These are phyloP conservation scores for Pyrenophora tritici-repentis DNA, from an alignment of 2,329 filamentous ascomycete species.

Conservation along the genomic window DNA sequence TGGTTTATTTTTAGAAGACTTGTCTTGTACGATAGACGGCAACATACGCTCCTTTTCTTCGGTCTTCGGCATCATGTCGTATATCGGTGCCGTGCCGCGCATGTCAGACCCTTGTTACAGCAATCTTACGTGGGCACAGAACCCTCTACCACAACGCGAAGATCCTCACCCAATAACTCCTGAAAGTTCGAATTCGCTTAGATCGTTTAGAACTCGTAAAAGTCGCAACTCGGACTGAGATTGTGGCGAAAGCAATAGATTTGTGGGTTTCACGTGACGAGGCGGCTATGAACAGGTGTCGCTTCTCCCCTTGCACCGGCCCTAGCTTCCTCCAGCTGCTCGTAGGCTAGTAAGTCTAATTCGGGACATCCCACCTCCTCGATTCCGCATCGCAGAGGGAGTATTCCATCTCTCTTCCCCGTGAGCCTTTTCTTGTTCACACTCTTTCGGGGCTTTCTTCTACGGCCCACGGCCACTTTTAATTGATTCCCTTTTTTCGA, in stretches of 20 bases:
- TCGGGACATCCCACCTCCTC: constrained; percentile 31
- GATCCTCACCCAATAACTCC: background rate
- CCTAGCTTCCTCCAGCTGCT: constrained; percentile 22
- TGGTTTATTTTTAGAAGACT: constrained; percentile 6
- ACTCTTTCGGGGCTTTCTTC: constrained; percentile 15
- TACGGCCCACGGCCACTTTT: constrained; percentile 19
- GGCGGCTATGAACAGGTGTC: constrained; percentile 16
- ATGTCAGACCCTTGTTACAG: too few relatives aligned
- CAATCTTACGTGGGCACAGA: too few relatives aligned
- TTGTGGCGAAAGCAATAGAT: constrained; percentile 7
- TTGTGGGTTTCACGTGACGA: constrained; percentile 15
- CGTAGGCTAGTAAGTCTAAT: constrained; percentile 29
- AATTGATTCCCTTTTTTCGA: constrained; percentile 15
- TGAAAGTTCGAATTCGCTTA: too few relatives aligned
- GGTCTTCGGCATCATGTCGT: background rate
- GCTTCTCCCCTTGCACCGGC: constrained; percentile 19
- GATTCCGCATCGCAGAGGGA: constrained; percentile 30
- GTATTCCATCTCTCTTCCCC: constrained; percentile 19
- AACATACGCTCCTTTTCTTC: background rate
- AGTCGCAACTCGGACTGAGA: background rate
- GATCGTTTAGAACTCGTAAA: too few relatives aligned
- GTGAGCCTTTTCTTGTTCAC: constrained; percentile 18
- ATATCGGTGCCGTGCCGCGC: background rate
- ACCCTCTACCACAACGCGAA: too few relatives aligned
- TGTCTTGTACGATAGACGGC: constrained; percentile 5